These are phyloP conservation scores for Corymbia calophylla DNA, from an alignment of 441 rosid species.

Conservation along the genomic window DNA sequence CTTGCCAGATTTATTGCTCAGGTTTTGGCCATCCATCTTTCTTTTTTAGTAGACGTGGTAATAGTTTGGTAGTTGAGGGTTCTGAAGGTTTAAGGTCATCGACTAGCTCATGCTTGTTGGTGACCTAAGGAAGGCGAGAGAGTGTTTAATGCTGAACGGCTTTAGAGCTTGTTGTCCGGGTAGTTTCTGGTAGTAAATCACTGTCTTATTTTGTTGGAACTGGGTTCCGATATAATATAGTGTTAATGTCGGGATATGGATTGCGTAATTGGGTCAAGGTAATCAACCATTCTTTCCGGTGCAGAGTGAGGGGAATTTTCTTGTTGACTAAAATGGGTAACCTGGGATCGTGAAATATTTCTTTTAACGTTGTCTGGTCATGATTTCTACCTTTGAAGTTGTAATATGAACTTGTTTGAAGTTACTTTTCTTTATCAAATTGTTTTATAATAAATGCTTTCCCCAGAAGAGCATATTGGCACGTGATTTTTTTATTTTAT, in stretches of 20 bases:
- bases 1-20: background rate
- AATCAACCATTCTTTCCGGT: background rate
- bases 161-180: background rate
- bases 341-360: background rate
- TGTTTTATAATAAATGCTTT: background rate
- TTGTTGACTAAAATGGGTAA: background rate
- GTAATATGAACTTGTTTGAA: background rate
- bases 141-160: background rate
- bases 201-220: background rate
- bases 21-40: background rate
- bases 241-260: background rate
- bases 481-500: background rate
- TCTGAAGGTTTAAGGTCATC: background rate
- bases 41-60: background rate
- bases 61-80: background rate
- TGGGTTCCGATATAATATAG: background rate
- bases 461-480: background rate
- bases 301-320: background rate
- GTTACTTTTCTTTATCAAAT: background rate
- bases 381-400: background rate
- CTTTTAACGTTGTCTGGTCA: background rate
- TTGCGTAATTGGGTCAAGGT: background rate
- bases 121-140: background rate
- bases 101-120: background rate
- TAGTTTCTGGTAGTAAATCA: background rate